A percentile compares a stretch with the other conserved stretches of the same genome.
Evolutionary conservation across 2,329 filamentous ascomycete species (phyloP).

Genomic region (Fusarium torulosum): DNA sequence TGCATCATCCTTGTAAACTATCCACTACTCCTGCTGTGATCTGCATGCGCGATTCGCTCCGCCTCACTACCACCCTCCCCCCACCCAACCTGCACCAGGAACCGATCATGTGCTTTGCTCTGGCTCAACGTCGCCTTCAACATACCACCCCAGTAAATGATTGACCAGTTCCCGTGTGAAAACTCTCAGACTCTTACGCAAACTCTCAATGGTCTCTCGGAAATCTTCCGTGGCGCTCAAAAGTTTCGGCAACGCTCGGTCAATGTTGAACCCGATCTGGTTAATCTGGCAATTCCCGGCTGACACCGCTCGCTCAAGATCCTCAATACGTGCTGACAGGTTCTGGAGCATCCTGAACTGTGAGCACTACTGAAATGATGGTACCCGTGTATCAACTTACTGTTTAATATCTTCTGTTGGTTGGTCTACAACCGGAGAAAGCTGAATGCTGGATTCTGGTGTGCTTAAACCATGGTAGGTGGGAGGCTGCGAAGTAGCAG

Average conservation of each 20-base stretch:
- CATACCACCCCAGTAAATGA: constrained; percentile 11
- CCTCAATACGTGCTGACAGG: constrained; percentile 2
- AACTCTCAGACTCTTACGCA: constrained; percentile 19
- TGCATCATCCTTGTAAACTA: too few species aligned
- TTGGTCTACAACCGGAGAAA: background rate
- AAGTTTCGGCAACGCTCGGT: constrained; percentile 9
- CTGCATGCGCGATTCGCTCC: too few species aligned
- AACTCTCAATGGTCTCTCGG: constrained; percentile 9
- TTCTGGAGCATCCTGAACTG: constrained; percentile 7
- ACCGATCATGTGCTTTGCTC: constrained; percentile 4
- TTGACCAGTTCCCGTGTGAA: constrained; percentile 14
- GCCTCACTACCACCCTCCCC: too few species aligned
- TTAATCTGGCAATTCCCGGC: constrained; percentile 12
- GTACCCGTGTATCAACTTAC: too few species aligned
- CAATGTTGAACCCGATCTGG: constrained; percentile 11
- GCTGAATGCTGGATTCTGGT: background rate
- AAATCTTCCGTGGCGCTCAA: constrained; percentile 9
- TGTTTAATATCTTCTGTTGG: background rate
- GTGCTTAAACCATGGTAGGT: background rate
- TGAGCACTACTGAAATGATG: too few species aligned
- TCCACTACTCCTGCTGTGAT: too few species aligned
- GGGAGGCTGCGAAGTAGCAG: background rate
- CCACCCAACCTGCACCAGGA: too few species aligned
- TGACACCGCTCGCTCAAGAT: constrained; percentile 12
- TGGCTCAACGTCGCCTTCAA: constrained; percentile 8